Evolutionary conservation across 2,329 filamentous ascomycete genomes (phyloP), one percentile per base, ranked within the genome.

Genomic region (Hyphodiscus sp.): DNA sequence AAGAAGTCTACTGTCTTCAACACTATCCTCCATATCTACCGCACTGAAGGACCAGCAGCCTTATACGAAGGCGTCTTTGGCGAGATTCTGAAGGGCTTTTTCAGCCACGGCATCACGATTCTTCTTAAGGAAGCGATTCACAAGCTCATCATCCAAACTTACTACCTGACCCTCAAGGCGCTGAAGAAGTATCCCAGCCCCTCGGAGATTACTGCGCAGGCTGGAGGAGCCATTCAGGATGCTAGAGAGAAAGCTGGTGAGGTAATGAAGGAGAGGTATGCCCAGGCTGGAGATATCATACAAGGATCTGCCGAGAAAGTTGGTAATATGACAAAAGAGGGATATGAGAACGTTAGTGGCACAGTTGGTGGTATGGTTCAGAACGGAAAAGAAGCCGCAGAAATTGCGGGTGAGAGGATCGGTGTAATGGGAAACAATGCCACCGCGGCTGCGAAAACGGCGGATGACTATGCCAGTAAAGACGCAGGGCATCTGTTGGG

Each of bases 91-190:
- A 91, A 91, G 64, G 87, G 87, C 0, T 95, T 95, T 71, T 85
- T 96, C 63, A 85, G 83, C 20, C 90, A 96, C 64, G 91, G 91
- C 0, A 79, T 91, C 49, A 92, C 90, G 1, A 95, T 95, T 88
- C 73, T 92, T 51, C 82, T 88, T 54, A 96, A 96, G 70, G 88
- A 92, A 52, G 73, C 80, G 5, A 80, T 94, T 9, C 88, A 95
- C 67, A 76, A 80, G 26, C 69, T 85, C 16, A 81, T 95, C 52
- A 80, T 95, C 55, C 81, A 81, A 58, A 63, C 85, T 4, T 95
- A 92, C 70, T 87, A 89, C 60, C 65, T 83, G 7, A 65, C 86
- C 1, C 70, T 87, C n/a, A 73, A 73, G 20, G 58, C 74, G 2
- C 58, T 77, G 26, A 69, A 69, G 49, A 70, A 64, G 19, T 75